Base-by-base conservation (phyloP, 768 basidiomycete species). In the Artomyces pyxidatus region DNA sequence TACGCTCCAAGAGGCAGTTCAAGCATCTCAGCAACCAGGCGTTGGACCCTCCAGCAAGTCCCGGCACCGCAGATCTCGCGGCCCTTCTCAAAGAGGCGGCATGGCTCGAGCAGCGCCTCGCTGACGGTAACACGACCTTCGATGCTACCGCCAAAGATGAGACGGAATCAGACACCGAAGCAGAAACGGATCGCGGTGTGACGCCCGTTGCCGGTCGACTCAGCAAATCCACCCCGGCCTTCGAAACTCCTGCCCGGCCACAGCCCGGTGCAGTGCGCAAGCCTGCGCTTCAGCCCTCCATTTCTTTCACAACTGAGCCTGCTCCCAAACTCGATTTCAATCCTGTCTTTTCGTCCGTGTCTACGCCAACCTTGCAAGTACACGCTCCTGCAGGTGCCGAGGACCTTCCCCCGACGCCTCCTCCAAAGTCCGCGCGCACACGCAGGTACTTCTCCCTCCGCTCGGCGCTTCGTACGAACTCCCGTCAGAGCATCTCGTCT, bases 401-500 rank as follows among this genome's bases (percentile, higher is more conserved):
- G 47, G 52, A 60, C 52, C 21, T 66, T 6, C 59, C 65, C 0
- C 63, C 69, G 6, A 72, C 74, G 5, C 71, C 72, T 6, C 77
- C 77, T 4, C 72, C 76, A 17, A 79, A 76, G 56, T 76, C 75
- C 19, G 3, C 30, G 30, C 57, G 41, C 28, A 47, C 21, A 32
- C 52, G 52, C 22, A 47, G 52, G 38, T 59, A 56, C 35, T 55
- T 53, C 30, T 56, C 58, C 74, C 37, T 67, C 75, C 43, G 73
- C 73, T 6, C 71, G 64, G 65, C 74, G 4, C 67, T 69, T 8
- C 62, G 69, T 48, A 61, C 69, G 2, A 71, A 74, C 46, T 69
- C 75, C 21, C 74, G 85, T 14, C 66, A 77, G 29, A 88, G 85
- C 58, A 67, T 77, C 19, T 76, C 74, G 1, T 81, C 80, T 2